phyloP scores from a whole-genome alignment of 495 filamentous ascomycete species.

The Tuber borchii region DNA sequence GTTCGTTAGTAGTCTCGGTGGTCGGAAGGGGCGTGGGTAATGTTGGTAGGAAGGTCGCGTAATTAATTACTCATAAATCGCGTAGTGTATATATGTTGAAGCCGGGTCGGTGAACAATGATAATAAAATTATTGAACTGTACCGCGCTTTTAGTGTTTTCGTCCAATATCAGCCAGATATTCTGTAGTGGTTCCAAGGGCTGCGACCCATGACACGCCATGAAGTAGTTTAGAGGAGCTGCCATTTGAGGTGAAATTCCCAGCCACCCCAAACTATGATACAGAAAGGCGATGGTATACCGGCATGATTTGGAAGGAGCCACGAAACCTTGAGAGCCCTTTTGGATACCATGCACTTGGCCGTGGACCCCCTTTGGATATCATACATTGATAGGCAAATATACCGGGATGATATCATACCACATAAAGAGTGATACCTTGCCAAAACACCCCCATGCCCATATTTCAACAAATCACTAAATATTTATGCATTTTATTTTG shows the following conservation, averaged over 20 bases:
- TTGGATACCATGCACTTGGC: no score
- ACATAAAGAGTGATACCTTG: no score
- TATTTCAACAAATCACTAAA: no score
- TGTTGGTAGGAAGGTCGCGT: constrained; percentile 88
- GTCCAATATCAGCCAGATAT: background rate
- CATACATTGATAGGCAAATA: no score
- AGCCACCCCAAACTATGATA: background rate
- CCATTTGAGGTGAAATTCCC: background rate
- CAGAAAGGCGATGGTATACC: background rate
- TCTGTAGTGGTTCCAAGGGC: background rate
- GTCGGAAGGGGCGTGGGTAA: constrained; percentile 94
- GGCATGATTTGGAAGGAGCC: background rate
- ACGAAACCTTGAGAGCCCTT: no score
- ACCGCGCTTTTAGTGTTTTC: background rate
- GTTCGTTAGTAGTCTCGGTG: constrained; percentile 80
- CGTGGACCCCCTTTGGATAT: no score
- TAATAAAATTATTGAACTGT: background rate
- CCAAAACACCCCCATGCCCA: no score
- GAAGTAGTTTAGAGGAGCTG: background rate
- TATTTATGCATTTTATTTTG: no score
- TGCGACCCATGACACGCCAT: background rate
- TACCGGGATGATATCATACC: no score
- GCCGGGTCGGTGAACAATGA: background rate
- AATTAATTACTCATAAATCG: constrained; percentile 44
- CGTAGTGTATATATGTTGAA: background rate